These are phyloP conservation scores for Clonostachys chloroleuca DNA, from an alignment of 2,329 filamentous ascomycete species.

Conservation along the genomic window DNA sequence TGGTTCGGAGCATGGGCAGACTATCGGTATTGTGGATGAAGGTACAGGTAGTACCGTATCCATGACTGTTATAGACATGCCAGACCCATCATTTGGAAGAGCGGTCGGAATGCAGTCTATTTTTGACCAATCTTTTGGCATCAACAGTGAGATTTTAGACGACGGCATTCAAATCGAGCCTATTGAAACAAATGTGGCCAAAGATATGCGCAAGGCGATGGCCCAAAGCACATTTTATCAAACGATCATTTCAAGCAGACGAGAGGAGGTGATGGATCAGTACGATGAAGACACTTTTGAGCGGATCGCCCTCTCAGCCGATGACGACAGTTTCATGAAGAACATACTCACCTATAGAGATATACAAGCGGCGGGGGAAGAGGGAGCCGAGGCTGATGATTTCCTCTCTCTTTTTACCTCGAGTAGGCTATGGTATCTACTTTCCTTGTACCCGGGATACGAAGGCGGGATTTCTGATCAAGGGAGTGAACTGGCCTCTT, in stretches of 20 bases:
- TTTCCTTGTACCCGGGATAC: slow-evolving; percentile 80
- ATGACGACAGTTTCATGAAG: slow-evolving; percentile 78
- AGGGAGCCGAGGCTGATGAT: slow-evolving; percentile 74
- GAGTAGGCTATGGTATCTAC: slow-evolving; percentile 92
- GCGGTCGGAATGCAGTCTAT: slow-evolving; percentile 85
- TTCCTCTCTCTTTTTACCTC: slow-evolving; percentile 69
- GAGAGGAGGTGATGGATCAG: slow-evolving; percentile 68
- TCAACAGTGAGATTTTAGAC: slow-evolving; percentile 96
- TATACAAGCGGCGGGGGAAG: slow-evolving; percentile 73
- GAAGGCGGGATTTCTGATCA: slow-evolving; percentile 69
- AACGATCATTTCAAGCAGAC: slow-evolving; percentile 64
- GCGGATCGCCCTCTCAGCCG: slow-evolving; percentile 77
- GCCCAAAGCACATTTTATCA: slow-evolving; percentile 73
- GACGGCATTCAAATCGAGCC: slow-evolving; percentile 76
- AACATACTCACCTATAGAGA: slow-evolving; percentile 75
- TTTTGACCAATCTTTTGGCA: slow-evolving; percentile 88
- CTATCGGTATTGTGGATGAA: slow-evolving; percentile 64
- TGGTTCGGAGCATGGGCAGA: slow-evolving; percentile 58
- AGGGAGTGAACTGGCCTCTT: slow-evolving; percentile 64
- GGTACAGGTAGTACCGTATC: slow-evolving; percentile 80
- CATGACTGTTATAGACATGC: slow-evolving; percentile 84
- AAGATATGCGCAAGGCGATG: slow-evolving; percentile 83
- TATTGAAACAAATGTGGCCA: slow-evolving; percentile 73
- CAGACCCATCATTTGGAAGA: slow-evolving; percentile 75
- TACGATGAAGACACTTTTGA: slow-evolving; percentile 84